These are phyloP conservation scores for Forsythia viridissima DNA, from an alignment of 257 asterid species.

Conservation along the genomic window DNA sequence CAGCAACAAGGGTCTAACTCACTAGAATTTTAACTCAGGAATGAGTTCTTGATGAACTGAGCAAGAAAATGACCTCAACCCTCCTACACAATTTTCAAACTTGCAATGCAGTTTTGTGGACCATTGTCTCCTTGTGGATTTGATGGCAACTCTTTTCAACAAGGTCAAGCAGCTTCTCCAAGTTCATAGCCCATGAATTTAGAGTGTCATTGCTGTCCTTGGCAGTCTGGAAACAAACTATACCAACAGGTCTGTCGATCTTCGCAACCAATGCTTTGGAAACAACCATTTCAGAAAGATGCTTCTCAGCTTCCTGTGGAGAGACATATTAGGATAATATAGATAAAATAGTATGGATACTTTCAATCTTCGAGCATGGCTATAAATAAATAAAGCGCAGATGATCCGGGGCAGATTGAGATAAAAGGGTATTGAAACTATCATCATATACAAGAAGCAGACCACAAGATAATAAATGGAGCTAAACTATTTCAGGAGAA, in stretches of 20 bases:
- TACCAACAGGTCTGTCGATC: constrained; percentile 87
- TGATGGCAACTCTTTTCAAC: constrained; percentile 99
- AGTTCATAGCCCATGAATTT: constrained; percentile 84
- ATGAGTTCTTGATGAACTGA: not conserved
- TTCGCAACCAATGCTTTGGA: constrained; percentile 83
- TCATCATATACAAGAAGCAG: not conserved
- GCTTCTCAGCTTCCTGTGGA: constrained; percentile 82
- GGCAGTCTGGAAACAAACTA: constrained; percentile 70
- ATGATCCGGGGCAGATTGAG: not conserved
- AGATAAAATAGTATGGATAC: not conserved
- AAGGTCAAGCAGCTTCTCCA: constrained; percentile 99
- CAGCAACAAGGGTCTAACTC: not conserved
- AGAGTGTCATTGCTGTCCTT: constrained; percentile 89
- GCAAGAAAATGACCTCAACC: not conserved
- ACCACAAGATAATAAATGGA: not conserved
- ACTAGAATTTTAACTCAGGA: not conserved
- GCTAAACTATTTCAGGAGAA: not conserved
- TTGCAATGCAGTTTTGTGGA: constrained; percentile 80
- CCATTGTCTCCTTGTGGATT: constrained; percentile 97
- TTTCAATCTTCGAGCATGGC: not conserved
- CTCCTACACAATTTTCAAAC: constrained; percentile 36
- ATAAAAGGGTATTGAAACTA: not conserved
- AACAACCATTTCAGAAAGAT: constrained; percentile 95
- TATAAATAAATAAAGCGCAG: not conserved
- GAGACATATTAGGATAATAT: not conserved